Conservation (phyloP, 257 asterid species). For the Penstemon davidsonii region DNA sequence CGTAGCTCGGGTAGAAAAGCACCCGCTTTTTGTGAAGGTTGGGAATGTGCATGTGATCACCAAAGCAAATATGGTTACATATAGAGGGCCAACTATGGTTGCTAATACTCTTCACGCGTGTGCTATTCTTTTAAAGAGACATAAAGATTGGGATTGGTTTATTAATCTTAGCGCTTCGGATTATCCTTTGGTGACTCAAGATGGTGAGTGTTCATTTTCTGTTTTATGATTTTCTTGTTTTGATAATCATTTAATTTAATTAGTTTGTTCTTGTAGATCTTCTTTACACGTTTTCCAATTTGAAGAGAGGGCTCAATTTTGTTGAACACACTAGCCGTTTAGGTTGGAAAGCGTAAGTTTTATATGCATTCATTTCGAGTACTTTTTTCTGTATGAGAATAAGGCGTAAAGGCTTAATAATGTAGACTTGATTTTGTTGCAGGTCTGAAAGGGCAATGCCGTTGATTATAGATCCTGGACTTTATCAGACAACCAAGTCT, state of each 20-base stretch:
- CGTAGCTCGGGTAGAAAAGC: conserved; percentile 49
- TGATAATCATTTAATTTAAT: conserved; percentile 6
- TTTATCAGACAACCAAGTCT: conserved; percentile 60
- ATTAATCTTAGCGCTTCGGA: conserved; percentile 98
- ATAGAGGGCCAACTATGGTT: conserved; percentile 96
- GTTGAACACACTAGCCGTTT: conserved; percentile 67
- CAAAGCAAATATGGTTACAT: conserved; percentile 89
- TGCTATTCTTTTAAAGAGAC: conserved; percentile 76
- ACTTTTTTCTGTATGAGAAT: not conserved
- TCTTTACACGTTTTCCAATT: conserved; percentile 48
- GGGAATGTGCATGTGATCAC: conserved; percentile 73
- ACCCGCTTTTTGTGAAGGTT: conserved; percentile 50
- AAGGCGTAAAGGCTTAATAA: conserved; percentile 17
- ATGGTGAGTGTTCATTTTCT: conserved; percentile 42
- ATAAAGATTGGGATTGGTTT: conserved; percentile 95
- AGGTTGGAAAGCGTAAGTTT: conserved; percentile 81
- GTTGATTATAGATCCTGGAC: conserved; percentile 77
- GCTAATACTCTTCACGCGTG: conserved; percentile 94
- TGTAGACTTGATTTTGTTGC: conserved; percentile 25
- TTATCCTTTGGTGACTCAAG: conserved; percentile 97
- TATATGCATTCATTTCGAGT: not conserved
- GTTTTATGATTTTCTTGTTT: not conserved
- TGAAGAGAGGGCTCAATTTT: conserved; percentile 60
- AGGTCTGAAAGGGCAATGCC: conserved; percentile 78
- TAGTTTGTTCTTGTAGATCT: conserved; percentile 59